Evolutionary conservation across 2,329 filamentous ascomycete genomes (phyloP).

Genomic region (Penicillium palitans): DNA sequence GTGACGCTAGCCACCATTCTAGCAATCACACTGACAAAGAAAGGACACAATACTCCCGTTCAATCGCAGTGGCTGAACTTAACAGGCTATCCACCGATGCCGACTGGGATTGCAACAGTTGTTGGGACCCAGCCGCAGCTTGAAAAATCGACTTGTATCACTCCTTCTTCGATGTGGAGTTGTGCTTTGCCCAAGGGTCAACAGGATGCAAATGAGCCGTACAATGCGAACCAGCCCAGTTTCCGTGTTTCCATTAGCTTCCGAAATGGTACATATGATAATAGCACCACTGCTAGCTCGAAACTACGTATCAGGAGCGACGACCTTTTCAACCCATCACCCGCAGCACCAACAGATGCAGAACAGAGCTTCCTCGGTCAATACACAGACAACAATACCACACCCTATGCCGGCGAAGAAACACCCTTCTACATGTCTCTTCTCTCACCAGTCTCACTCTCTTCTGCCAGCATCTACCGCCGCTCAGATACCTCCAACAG

Average conservation of each 20-base stretch:
- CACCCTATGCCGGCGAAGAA: slow-evolving; percentile 76
- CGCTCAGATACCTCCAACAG: slow-evolving; percentile 30
- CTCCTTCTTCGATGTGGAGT: slow-evolving; percentile 76
- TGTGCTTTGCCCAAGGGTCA: slow-evolving; percentile 80
- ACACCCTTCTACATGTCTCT: slow-evolving; percentile 88
- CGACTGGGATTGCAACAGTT: slow-evolving; percentile 77
- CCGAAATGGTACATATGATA: slow-evolving; percentile 56
- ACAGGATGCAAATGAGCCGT: slow-evolving; percentile 63
- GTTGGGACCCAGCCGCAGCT: slow-evolving; percentile 68
- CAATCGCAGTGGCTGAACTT: slow-evolving; percentile 74
- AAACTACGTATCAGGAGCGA: slow-evolving; percentile 33
- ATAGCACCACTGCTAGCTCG: slow-evolving; percentile 59
- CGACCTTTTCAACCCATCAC: slow-evolving; percentile 45
- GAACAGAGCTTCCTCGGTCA: slow-evolving; percentile 80
- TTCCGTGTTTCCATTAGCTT: slow-evolving; percentile 75
- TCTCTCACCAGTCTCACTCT: slow-evolving; percentile 46
- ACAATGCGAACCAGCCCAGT: slow-evolving; percentile 68
- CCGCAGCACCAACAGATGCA: slow-evolving; percentile 52
- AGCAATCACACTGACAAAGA: slow-evolving; percentile 55
- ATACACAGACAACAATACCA: slow-evolving; percentile 76
- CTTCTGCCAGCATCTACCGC: slow-evolving; percentile 43
- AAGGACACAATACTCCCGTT: slow-evolving; percentile 43
- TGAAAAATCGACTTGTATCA: slow-evolving; percentile 68
- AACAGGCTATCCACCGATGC: slow-evolving; percentile 82
- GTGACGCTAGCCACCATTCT: slow-evolving; percentile 61